phyloP scores from a whole-genome alignment of 139 green algal genomes.

The Spirogloea muscicola region DNA sequence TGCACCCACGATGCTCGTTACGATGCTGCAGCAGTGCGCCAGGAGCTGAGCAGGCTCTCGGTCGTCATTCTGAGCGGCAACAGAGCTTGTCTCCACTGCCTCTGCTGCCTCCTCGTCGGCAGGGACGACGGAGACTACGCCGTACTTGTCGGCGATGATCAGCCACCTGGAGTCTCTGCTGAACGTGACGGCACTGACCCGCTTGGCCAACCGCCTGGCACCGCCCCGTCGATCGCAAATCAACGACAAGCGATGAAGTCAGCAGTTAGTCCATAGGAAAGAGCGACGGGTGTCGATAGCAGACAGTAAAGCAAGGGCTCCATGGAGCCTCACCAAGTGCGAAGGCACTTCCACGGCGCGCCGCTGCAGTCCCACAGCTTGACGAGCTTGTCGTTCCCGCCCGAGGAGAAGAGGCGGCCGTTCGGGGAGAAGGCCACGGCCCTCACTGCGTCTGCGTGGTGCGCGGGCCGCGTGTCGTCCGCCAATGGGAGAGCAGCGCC shows the following conservation, averaged over 20 bases:
- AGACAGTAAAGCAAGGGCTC: too few relatives aligned
- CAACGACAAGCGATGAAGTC: too few relatives aligned
- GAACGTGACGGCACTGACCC: constrained; percentile 63
- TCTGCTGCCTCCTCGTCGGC: too few relatives aligned
- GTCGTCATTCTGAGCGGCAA: too few relatives aligned
- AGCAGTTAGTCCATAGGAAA: too few relatives aligned
- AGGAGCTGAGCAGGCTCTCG: constrained; percentile 62
- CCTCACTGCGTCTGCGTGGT: constrained; percentile 23
- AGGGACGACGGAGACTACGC: constrained; percentile 66
- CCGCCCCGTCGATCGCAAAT: too few relatives aligned
- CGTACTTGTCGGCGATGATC: constrained; percentile 79
- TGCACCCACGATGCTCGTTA: constrained; percentile 66
- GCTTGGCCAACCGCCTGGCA: constrained; percentile 65
- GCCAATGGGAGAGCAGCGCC: too few relatives aligned
- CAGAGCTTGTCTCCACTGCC: too few relatives aligned
- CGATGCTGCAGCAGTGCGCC: constrained; percentile 75
- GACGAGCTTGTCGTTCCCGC: constrained; percentile 48
- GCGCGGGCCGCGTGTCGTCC: too few relatives aligned
- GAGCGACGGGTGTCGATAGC: too few relatives aligned
- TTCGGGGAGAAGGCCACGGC: constrained; percentile 29
- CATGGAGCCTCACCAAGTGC: too few relatives aligned
- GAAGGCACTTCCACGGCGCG: too few relatives aligned
- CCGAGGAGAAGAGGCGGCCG: constrained; percentile 24
- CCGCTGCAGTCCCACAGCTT: constrained; percentile 53
- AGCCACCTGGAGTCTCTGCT: constrained; percentile 50